Percentiles rank a stretch among this genome's conserved stretches.
phyloP scores from a whole-genome alignment of 1,284 basidiomycete genomes.

The Exobasidium rhododendri region DNA sequence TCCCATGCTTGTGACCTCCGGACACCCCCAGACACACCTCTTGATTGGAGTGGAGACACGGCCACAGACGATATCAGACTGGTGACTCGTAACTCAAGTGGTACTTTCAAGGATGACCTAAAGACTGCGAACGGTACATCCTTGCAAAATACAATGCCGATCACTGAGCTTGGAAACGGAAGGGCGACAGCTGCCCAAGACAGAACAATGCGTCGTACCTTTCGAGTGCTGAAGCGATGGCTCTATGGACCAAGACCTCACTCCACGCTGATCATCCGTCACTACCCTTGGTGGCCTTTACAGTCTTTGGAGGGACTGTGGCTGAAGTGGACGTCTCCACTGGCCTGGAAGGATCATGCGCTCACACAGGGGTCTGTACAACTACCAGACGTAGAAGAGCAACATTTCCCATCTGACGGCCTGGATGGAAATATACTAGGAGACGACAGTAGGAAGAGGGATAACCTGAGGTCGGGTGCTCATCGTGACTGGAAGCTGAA shows the following conservation, averaged over 20 bases:
- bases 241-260: slow-evolving; percentile 27
- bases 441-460: not conserved
- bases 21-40: not conserved
- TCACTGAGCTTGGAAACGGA: no score
- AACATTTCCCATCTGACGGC: slow-evolving; percentile 4
- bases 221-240: slow-evolving; percentile 13
- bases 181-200: no score
- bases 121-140: not conserved
- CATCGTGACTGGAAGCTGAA: slow-evolving; percentile 26
- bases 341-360: slow-evolving; percentile 37
- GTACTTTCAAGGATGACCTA: not conserved
- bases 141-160: not conserved
- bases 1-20: not conserved
- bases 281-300: slow-evolving; percentile 49
- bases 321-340: slow-evolving; percentile 21
- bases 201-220: slow-evolving; percentile 1
- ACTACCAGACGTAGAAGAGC: not conserved
- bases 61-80: not conserved
- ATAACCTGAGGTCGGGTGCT: not conserved
- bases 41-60: not conserved
- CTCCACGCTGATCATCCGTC: slow-evolving; percentile 24
- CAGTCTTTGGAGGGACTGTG: slow-evolving; percentile 30
- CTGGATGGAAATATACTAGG: not conserved
- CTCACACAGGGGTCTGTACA: not conserved
- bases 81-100: not conserved